Evolutionary conservation across 2,329 filamentous ascomycete genomes (phyloP).

Genomic region (Alternaria solani): DNA sequence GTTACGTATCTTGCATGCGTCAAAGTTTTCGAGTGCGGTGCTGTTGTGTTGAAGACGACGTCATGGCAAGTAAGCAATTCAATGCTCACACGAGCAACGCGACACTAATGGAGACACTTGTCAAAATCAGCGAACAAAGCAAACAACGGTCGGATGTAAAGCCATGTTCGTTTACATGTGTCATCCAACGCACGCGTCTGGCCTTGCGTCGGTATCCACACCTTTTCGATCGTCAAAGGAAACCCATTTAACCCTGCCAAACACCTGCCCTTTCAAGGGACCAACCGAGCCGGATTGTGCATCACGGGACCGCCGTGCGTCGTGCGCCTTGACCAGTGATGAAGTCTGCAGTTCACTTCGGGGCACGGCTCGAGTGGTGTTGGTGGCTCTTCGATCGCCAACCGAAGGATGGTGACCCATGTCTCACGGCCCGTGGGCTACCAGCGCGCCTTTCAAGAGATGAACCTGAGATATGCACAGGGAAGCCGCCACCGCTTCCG

Average conservation of each 20-base stretch:
- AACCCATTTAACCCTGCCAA: background rate
- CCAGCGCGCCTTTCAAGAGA: slow-evolving; percentile 6
- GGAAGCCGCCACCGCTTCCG: slow-evolving; percentile 1
- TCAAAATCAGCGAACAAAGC: background rate
- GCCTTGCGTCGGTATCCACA: slow-evolving; percentile 1
- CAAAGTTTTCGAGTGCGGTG: background rate
- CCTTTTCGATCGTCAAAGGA: background rate
- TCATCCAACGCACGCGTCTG: background rate
- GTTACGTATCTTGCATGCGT: background rate
- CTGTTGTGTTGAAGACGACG: background rate
- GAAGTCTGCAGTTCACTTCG: slow-evolving; percentile 14
- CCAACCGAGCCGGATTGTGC: slow-evolving; percentile 16
- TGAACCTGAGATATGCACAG: slow-evolving; percentile 2
- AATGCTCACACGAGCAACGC: background rate
- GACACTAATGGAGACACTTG: background rate
- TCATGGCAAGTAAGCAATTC: background rate
- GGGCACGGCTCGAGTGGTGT: slow-evolving; percentile 19
- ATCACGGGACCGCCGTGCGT: slow-evolving; percentile 9
- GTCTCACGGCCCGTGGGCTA: slow-evolving; percentile 24
- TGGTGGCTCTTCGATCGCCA: slow-evolving; percentile 28
- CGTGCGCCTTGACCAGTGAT: slow-evolving; percentile 11
- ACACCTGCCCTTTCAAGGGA: slow-evolving; percentile 18
- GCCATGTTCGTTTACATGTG: background rate
- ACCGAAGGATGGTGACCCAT: slow-evolving; percentile 19
- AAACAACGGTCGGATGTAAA: background rate